Percentiles rank a stretch among this genome's conserved stretches.
phyloP scores from a whole-genome alignment of 768 basidiomycete genomes.

The Pleurotus platypus region DNA sequence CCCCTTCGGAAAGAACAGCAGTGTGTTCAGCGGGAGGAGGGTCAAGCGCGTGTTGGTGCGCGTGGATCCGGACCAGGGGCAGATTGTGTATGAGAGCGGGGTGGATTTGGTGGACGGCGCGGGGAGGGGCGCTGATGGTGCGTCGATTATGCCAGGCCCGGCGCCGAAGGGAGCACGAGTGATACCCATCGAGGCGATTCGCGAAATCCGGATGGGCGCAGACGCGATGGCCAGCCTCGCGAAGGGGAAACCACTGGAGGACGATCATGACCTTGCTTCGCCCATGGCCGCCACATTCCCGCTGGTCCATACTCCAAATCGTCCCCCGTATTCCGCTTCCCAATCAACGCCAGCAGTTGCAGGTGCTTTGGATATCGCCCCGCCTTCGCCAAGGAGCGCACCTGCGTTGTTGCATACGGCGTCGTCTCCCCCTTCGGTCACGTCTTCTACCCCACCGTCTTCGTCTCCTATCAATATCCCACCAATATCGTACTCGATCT shows the following conservation, averaged over 20 bases:
- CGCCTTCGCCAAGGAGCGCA: not conserved
- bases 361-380: not conserved
- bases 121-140: constrained; percentile 42
- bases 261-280: not conserved
- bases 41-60: constrained; percentile 65
- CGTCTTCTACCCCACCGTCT: not conserved
- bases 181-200: constrained; percentile 87
- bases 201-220: constrained; percentile 75
- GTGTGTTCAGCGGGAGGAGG: constrained; percentile 27
- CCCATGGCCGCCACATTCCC: not conserved
- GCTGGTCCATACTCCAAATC: not conserved
- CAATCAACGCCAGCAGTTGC: not conserved
- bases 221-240: constrained; percentile 37
- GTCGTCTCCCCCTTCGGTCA: not conserved
- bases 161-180: constrained; percentile 7
- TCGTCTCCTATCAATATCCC: not conserved
- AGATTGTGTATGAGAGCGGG: constrained; percentile 56
- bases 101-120: constrained; percentile 47
- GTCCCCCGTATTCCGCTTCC: not conserved
- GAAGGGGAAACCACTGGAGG: not conserved
- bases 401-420: not conserved
- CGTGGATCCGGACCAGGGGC: constrained; percentile 74
- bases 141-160: not conserved
- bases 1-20: not conserved
- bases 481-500: not conserved